Conservation (phyloP, 2,329 filamentous ascomycete genomes). For the Fusarium decemcellulare region DNA sequence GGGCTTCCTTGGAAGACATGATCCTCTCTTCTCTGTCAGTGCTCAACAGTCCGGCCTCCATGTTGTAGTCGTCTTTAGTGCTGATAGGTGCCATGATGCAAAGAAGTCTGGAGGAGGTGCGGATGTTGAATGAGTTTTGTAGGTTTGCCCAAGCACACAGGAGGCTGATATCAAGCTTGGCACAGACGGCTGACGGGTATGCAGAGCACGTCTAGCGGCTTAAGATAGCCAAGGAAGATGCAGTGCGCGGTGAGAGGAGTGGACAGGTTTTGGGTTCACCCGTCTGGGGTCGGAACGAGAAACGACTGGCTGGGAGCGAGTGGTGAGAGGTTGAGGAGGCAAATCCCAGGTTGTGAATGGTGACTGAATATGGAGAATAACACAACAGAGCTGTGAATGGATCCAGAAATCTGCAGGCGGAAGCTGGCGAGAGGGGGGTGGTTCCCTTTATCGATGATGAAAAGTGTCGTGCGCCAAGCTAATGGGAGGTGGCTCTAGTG, state of each 20-base stretch:
- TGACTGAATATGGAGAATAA: constrained; percentile 30
- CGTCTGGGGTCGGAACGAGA: constrained; percentile 34
- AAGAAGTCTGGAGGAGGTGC: constrained; percentile 26
- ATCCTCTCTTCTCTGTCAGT: constrained; percentile 48
- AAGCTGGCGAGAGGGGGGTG: constrained; percentile 40
- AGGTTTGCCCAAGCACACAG: constrained; percentile 33
- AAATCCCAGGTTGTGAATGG: constrained; percentile 36
- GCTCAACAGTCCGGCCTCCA: constrained; percentile 49
- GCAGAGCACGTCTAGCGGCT: constrained; percentile 43
- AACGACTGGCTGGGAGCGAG: constrained; percentile 42
- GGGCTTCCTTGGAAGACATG: constrained; percentile 46
- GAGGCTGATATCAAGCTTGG: constrained; percentile 37
- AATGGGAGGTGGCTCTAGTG: constrained; percentile 41
- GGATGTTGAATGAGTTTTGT: constrained; percentile 42
- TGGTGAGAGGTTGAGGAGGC: constrained; percentile 41
- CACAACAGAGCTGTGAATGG: constrained; percentile 31
- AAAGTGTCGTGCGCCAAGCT: constrained; percentile 44
- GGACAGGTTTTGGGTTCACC: constrained; percentile 39
- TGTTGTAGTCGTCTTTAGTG: constrained; percentile 47
- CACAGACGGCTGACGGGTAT: constrained; percentile 37
- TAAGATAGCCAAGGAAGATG: constrained; percentile 39
- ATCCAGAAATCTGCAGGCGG: constrained; percentile 35
- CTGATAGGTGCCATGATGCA: constrained; percentile 40
- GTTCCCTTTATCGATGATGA: constrained; percentile 49
- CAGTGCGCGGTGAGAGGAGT: constrained; percentile 32